Evolutionary conservation across 192 early-diverging fungal genomes (phyloP), one percentile per base, ranked within the genome.

Genomic region (Obelidium mucronatum): DNA sequence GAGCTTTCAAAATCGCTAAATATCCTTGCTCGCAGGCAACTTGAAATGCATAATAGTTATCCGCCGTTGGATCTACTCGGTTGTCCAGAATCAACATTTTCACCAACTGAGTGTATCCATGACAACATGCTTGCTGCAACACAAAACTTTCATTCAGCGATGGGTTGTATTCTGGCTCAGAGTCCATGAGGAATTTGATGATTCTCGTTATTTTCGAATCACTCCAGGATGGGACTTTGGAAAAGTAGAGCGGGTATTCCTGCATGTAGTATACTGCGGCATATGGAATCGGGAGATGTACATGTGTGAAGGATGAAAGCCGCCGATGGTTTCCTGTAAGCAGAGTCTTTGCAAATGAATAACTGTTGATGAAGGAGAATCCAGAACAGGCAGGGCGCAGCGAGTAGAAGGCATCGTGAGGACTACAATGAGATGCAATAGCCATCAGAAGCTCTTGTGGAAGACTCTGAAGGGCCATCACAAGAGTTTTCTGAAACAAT

Each of bases 41-140:
- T 39, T 37, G 63, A 6, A 65, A 8, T 65, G 63, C 63, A 40
- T 65, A 65, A 17, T 17, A 26, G 28, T 65, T 17, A 39, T 65
- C 63, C 34, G 63, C 40, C 22, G 31, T n/a, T 37, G 35, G 11
- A 40, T 26, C 17, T 11, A 26, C 24, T 15, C 0, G 26, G 1
- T 26, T 3, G 2, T 13, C 22, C 26, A 19, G 17, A 26, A 65
- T 36, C 11, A 65, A 22, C 17, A 37, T 24, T 31, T 4, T 15
- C 15, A 37, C 30, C 8, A 39, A 40, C 37, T 37, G 30, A 1
- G 63, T 39, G 3, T 65, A 65, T 31, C 63, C 63, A 34, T 40
- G 63, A 11, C 13, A 39, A 24, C 19, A n/a, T 35, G 63, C 37
- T 65, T 65, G 63, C 35, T 65, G 63, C 2, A 40, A 13, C 22